Percentiles rank a stretch among this genome's conserved stretches.
phyloP scores from a whole-genome alignment of 495 filamentous ascomycete genomes.

The Xylaria acuta region DNA sequence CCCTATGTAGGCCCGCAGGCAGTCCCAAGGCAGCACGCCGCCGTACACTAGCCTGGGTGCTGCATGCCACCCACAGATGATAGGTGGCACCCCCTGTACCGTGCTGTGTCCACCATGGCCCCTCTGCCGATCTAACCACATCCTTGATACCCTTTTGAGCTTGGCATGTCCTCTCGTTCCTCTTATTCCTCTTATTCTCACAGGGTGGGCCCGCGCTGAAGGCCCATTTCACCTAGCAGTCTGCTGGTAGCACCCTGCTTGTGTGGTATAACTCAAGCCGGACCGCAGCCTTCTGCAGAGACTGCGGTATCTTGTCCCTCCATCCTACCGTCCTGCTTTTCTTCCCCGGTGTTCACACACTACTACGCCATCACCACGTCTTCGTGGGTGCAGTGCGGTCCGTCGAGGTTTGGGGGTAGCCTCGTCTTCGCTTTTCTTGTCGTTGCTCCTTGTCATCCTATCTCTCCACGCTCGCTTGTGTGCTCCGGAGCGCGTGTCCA shows the following conservation, averaged over 20 bases:
- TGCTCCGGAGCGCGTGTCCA: not conserved
- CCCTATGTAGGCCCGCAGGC: constrained; percentile 6
- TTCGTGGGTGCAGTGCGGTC: constrained; percentile 24
- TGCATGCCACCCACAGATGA: constrained; percentile 8
- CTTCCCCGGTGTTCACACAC: constrained; percentile 11
- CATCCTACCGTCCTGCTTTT: constrained; percentile 8
- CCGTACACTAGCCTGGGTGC: constrained; percentile 1
- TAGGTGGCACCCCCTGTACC: constrained; percentile 20
- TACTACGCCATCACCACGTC: constrained; percentile 1
- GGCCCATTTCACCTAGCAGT: constrained; percentile 13
- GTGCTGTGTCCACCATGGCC: constrained; percentile 23
- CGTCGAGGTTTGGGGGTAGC: constrained; percentile 22
- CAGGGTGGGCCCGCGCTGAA: constrained; percentile 28
- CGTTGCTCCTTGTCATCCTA: not conserved
- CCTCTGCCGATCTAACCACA: constrained; percentile 26
- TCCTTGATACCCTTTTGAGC: constrained; percentile 25
- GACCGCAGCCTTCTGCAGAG: constrained; percentile 28
- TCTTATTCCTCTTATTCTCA: constrained; percentile 16
- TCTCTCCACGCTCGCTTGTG: constrained; percentile 4
- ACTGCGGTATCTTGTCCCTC: constrained; percentile 23
- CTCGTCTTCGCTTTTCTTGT: constrained; percentile 26
- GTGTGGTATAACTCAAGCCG: constrained; percentile 27
- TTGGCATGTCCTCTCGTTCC: constrained; percentile 19
- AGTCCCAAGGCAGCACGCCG: constrained; percentile 8
- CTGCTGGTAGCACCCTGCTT: constrained; percentile 6